phyloP scores from a whole-genome alignment of 1,284 basidiomycete genomes.

The Rhodotorula sp. region DNA sequence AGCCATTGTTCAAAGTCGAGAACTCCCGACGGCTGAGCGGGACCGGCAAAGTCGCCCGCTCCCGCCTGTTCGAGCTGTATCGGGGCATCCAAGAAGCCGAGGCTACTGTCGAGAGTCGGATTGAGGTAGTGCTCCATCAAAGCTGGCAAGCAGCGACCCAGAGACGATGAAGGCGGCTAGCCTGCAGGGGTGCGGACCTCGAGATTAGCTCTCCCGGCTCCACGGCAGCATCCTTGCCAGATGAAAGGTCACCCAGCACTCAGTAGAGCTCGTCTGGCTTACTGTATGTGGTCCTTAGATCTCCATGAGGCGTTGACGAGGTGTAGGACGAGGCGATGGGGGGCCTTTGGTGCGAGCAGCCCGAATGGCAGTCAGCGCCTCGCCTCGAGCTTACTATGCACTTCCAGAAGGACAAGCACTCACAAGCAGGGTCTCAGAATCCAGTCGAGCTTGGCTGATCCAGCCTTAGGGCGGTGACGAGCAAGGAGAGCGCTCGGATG shows the following conservation, averaged over 20 bases:
- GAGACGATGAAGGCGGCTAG: neutral
- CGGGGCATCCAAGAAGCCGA: slow-evolving; percentile 24
- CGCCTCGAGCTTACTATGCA: too few relatives aligned
- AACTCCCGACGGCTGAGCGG: slow-evolving; percentile 1
- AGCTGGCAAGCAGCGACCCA: neutral
- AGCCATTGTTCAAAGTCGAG: slow-evolving; percentile 24
- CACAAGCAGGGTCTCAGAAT: too few relatives aligned
- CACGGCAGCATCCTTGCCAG: too few relatives aligned
- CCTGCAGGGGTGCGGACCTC: neutral
- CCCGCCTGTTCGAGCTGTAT: slow-evolving; percentile 8
- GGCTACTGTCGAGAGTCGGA: slow-evolving; percentile 11
- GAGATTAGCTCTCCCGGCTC: too few relatives aligned
- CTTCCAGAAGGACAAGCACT: too few relatives aligned
- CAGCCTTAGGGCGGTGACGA: too few relatives aligned
- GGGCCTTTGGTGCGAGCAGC: neutral
- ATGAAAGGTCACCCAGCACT: too few relatives aligned
- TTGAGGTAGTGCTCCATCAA: slow-evolving; percentile 29
- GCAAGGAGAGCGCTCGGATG: too few relatives aligned
- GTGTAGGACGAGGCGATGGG: neutral
- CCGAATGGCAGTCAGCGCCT: too few relatives aligned
- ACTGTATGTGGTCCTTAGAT: neutral
- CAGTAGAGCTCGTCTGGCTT: neutral
- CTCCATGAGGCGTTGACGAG: slow-evolving; percentile 5
- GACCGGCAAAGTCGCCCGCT: neutral
- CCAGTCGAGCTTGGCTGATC: too few relatives aligned